Conservation (phyloP, 2,329 filamentous ascomycete genomes). For the Pseudocercospora eumusae region DNA sequence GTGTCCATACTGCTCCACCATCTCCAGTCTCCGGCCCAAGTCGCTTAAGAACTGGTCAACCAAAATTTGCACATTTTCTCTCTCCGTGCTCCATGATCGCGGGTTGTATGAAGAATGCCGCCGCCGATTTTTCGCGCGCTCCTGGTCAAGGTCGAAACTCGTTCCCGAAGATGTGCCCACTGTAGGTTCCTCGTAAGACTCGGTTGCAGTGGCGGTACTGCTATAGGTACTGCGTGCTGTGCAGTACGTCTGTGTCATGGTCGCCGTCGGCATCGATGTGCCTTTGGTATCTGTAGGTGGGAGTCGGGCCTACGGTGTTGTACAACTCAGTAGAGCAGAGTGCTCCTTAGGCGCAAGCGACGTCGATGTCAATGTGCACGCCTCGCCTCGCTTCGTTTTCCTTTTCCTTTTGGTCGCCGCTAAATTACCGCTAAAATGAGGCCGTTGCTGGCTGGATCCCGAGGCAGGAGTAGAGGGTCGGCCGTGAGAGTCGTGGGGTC, state of each 20-base stretch:
- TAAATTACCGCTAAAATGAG: constrained; percentile 6
- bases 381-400: background rate
- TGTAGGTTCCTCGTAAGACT: constrained; percentile 47
- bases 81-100: constrained; percentile 48
- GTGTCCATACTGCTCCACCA: constrained; percentile 85
- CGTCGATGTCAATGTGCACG: constrained; percentile 2
- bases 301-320: background rate
- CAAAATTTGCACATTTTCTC: constrained; percentile 51
- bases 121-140: constrained; percentile 43
- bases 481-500: background rate
- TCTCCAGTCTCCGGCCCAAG: constrained; percentile 81
- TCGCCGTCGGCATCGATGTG: constrained; percentile 7
- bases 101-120: constrained; percentile 52
- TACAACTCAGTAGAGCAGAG: background rate
- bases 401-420: constrained; percentile 1
- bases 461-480: constrained; percentile 6
- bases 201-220: constrained; percentile 11
- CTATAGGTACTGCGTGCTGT: constrained; percentile 15
- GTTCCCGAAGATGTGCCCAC: constrained; percentile 42
- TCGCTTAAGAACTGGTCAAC: constrained; percentile 81
- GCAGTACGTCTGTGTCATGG: constrained; percentile 26
- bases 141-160: constrained; percentile 40
- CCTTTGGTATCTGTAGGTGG: background rate
- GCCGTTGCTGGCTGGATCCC: constrained; percentile 6
- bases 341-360: background rate